Conservation (phyloP, 78 protist genomes). For the Dictyostelium firmibasis region DNA sequence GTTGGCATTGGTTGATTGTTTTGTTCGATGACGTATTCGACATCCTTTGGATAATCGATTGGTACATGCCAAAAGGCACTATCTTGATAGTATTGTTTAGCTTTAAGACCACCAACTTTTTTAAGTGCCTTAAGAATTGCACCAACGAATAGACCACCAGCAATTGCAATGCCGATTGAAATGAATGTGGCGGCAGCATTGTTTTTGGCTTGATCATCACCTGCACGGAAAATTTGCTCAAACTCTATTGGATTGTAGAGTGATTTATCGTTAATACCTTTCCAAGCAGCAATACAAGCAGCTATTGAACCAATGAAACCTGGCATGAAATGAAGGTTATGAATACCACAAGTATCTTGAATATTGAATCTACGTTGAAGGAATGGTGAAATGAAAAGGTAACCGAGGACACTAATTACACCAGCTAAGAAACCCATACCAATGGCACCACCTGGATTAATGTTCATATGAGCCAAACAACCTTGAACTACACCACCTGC, state of each 20-base stretch:
- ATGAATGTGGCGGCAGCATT: constrained; percentile 71
- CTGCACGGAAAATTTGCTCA: constrained; percentile 38
- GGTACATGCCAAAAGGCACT: constrained; percentile 80
- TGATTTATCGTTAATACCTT: constrained; percentile 8
- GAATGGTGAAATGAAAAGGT: constrained; percentile 81
- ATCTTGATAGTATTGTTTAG: constrained; percentile 66
- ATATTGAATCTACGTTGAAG: constrained; percentile 39
- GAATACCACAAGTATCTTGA: constrained; percentile 80
- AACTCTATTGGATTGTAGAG: constrained; percentile 1
- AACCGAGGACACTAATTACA: constrained; percentile 82
- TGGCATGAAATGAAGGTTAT: constrained; percentile 96
- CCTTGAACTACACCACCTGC: constrained; percentile 98
- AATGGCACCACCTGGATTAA: constrained; percentile 83
- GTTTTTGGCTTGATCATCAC: constrained; percentile 45
- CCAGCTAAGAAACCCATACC: constrained; percentile 89
- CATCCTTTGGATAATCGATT: constrained; percentile 56
- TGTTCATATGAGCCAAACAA: constrained; percentile 78
- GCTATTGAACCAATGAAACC: constrained; percentile 88
- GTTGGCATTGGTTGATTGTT: background rate
- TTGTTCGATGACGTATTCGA: background rate
- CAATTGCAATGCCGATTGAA: constrained; percentile 55
- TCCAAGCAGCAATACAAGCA: constrained; percentile 50
- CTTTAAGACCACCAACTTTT: constrained; percentile 19
- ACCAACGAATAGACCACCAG: constrained; percentile 77
- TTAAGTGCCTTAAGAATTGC: background rate